These are phyloP conservation scores for Helianthus annuus DNA, from an alignment of 129 eudicot species.

Conservation along the genomic window DNA sequence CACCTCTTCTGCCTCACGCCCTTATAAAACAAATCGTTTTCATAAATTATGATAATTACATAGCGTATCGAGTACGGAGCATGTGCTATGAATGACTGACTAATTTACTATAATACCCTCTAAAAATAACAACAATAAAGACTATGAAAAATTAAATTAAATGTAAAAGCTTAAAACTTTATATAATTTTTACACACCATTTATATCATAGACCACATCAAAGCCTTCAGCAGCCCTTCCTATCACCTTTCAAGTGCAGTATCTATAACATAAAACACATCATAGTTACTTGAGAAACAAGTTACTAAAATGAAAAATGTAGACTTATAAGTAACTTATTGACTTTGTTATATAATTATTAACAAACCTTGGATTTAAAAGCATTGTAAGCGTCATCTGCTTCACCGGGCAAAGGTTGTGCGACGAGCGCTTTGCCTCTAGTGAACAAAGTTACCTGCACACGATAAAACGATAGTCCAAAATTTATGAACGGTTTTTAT, in stretches of 20 bases:
- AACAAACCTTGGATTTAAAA: too few species aligned
- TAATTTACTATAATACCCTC: too few species aligned
- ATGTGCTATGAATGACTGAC: too few species aligned
- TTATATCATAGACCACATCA: slow-evolving; percentile 93
- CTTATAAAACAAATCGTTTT: slow-evolving; percentile 33
- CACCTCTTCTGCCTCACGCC: slow-evolving; percentile 93
- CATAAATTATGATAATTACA: background rate
- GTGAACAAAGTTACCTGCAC: slow-evolving; percentile 88
- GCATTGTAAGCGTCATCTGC: slow-evolving; percentile 67
- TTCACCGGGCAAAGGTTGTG: slow-evolving; percentile 89
- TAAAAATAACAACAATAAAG: background rate
- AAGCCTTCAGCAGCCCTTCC: too few species aligned
- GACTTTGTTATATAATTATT: too few species aligned
- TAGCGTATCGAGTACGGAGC: too few species aligned
- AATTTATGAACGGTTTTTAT: background rate
- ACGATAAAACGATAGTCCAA: slow-evolving; percentile 58
- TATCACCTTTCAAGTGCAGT: too few species aligned
- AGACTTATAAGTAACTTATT: too few species aligned
- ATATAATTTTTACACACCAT: slow-evolving; percentile 49
- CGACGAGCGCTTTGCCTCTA: slow-evolving; percentile 94
- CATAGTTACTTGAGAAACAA: too few species aligned
- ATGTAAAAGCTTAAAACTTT: background rate
- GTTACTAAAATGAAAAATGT: too few species aligned
- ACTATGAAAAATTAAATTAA: background rate
- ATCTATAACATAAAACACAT: too few species aligned